phyloP scores from a whole-genome alignment of 169 alveolate genomes.

The Plasmodium ovale region DNA sequence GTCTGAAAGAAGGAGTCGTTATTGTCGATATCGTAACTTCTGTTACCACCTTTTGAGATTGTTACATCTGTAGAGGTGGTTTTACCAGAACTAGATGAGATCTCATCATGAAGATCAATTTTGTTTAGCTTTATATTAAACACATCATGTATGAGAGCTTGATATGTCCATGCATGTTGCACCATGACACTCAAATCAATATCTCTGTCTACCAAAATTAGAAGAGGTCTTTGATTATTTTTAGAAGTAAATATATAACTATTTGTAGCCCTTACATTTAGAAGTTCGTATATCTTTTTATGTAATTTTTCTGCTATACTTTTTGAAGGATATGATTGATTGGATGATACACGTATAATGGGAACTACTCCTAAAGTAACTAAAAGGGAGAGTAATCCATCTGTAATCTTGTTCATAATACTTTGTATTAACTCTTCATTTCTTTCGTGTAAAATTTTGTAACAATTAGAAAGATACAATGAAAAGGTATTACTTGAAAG shows the following conservation, averaged over 20 bases:
- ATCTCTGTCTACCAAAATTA: slow-evolving; percentile 86
- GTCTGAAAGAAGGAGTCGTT: slow-evolving; percentile 79
- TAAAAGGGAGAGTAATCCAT: slow-evolving; percentile 85
- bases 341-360: slow-evolving; percentile 84
- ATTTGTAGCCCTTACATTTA: slow-evolving; percentile 77
- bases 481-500: slow-evolving; percentile 87
- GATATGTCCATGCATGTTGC: slow-evolving; percentile 93
- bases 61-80: not conserved
- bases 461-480: slow-evolving; percentile 85
- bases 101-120: slow-evolving; percentile 75
- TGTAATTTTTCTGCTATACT: slow-evolving; percentile 86
- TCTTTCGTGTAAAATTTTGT: slow-evolving; percentile 78
- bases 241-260: slow-evolving; percentile 78
- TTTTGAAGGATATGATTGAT: slow-evolving; percentile 82
- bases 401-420: slow-evolving; percentile 81
- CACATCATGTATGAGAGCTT: slow-evolving; percentile 88
- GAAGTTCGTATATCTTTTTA: slow-evolving; percentile 81
- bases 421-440: slow-evolving; percentile 77
- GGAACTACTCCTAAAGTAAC: slow-evolving; percentile 89
- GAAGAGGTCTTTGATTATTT: slow-evolving; percentile 85
- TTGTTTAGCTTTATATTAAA: slow-evolving; percentile 86
- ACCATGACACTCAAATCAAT: slow-evolving; percentile 89
- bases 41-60: not conserved
- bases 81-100: not conserved
- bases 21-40: slow-evolving; percentile 79